phyloP scores from a whole-genome alignment of 139 green algal genomes.

The Dunaliella sp. region DNA sequence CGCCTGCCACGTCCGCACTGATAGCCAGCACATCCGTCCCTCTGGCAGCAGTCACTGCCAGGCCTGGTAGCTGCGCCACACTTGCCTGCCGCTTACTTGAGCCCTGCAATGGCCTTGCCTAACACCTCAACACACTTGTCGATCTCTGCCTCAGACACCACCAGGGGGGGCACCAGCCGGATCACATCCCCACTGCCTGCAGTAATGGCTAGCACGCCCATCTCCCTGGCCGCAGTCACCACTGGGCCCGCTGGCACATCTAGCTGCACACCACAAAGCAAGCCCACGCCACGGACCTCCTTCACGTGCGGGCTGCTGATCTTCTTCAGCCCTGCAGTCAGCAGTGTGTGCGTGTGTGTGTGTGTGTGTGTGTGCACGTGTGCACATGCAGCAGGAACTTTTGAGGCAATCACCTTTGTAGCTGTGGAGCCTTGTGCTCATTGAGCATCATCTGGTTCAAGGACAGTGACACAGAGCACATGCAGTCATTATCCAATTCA shows the following conservation, averaged over 20 bases:
- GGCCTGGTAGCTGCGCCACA: too few relatives aligned
- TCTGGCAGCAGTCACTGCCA: too few relatives aligned
- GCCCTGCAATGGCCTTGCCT: conserved; percentile 5
- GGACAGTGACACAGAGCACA: too few relatives aligned
- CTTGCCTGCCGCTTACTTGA: too few relatives aligned
- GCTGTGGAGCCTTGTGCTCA: too few relatives aligned
- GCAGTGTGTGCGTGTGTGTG: conserved; percentile 6
- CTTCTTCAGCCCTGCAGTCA: conserved; percentile 55
- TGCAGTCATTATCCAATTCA: too few relatives aligned
- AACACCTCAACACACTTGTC: conserved; percentile 41
- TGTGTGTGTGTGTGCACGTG: neutral
- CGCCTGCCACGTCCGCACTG: too few relatives aligned
- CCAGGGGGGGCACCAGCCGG: conserved; percentile 91
- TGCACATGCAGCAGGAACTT: too few relatives aligned
- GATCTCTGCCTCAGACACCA: conserved; percentile 86
- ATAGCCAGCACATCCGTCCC: too few relatives aligned
- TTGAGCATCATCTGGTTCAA: too few relatives aligned
- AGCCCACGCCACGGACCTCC: conserved; percentile 85
- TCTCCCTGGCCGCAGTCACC: conserved; percentile 63
- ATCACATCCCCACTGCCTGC: conserved; percentile 85
- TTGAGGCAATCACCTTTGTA: too few relatives aligned
- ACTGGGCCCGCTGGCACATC: conserved; percentile 77
- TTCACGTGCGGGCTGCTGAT: conserved; percentile 77
- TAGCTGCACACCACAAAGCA: conserved; percentile 93
- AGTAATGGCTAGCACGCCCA: conserved; percentile 92